These are phyloP conservation scores for Xylaria venustula DNA, from an alignment of 495 filamentous ascomycete genomes.

Conservation along the genomic window DNA sequence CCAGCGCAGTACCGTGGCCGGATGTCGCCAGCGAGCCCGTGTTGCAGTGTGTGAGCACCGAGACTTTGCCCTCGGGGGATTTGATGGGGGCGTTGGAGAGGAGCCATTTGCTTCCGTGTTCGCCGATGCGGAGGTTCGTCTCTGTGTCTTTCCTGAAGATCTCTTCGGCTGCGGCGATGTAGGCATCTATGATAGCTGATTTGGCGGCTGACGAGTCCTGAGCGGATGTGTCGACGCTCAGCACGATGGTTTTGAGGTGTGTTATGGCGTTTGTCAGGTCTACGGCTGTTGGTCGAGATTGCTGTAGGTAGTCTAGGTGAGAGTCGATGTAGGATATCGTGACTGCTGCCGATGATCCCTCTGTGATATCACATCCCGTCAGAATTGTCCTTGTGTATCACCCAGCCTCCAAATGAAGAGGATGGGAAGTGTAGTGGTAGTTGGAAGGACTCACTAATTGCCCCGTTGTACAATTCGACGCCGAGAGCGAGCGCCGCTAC, in stretches of 20 bases:
- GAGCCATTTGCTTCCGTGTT: conserved; percentile 82
- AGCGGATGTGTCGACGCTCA: conserved; percentile 31
- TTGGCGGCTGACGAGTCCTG: conserved; percentile 33
- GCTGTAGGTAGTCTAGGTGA: conserved; percentile 78
- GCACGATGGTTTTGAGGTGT: conserved; percentile 65
- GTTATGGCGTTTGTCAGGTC: conserved; percentile 87
- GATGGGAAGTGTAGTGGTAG: not conserved
- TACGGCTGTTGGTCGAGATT: conserved; percentile 88
- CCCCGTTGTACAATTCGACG: conserved; percentile 63
- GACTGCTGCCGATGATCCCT: conserved; percentile 52
- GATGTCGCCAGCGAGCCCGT: conserved; percentile 96
- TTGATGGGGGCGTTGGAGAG: conserved; percentile 40
- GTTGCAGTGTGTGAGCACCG: conserved; percentile 93
- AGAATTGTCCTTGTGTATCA: not conserved
- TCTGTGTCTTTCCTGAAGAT: conserved; percentile 85
- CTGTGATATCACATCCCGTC: not conserved
- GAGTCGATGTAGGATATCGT: conserved; percentile 63
- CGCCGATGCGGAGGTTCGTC: conserved; percentile 83
- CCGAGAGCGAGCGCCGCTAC: conserved; percentile 87
- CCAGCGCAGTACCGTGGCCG: conserved; percentile 92
- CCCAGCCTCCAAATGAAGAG: not conserved
- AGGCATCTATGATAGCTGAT: conserved; percentile 57
- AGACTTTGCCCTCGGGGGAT: conserved; percentile 48
- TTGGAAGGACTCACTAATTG: conserved; percentile 46
- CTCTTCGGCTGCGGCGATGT: conserved; percentile 74